Conservation (phyloP, 305 asterid species). For the Fraxinus angustifolia region DNA sequence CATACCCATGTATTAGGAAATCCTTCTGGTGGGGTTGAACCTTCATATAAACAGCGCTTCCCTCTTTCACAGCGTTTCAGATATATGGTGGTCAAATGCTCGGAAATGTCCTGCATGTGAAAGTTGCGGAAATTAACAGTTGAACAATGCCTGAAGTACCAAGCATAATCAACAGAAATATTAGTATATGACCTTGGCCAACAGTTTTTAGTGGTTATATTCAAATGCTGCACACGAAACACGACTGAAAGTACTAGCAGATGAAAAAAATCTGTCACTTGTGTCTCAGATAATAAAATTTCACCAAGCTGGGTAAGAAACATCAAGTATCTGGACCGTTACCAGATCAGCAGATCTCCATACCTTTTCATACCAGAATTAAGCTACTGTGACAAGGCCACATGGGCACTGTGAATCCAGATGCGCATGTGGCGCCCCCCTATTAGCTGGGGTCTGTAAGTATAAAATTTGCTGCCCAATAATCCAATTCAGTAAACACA, state of each 20-base stretch:
- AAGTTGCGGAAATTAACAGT: conserved; percentile 13
- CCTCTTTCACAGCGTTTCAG: conserved; percentile 90
- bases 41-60: conserved; percentile 89
- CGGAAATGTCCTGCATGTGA: conserved; percentile 78
- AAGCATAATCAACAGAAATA: not conserved
- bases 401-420: too few relatives aligned
- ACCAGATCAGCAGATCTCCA: not conserved
- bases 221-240: not conserved
- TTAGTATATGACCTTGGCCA: not conserved
- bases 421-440: too few relatives aligned
- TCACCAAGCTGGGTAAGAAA: not conserved
- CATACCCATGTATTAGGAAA: conserved; percentile 89
- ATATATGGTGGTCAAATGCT: conserved; percentile 85
- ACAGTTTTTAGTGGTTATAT: not conserved
- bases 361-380: not conserved
- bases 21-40: conserved; percentile 82
- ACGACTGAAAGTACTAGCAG: not conserved
- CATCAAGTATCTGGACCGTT: not conserved
- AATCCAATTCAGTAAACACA: not conserved
- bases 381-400: too few relatives aligned
- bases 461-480: not conserved
- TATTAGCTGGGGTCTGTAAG: too few relatives aligned
- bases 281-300: not conserved
- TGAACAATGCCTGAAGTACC: not conserved
- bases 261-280: not conserved